These are phyloP conservation scores for Yamadazyma sp. DNA, from an alignment of 805 yeast species.

Conservation along the genomic window DNA sequence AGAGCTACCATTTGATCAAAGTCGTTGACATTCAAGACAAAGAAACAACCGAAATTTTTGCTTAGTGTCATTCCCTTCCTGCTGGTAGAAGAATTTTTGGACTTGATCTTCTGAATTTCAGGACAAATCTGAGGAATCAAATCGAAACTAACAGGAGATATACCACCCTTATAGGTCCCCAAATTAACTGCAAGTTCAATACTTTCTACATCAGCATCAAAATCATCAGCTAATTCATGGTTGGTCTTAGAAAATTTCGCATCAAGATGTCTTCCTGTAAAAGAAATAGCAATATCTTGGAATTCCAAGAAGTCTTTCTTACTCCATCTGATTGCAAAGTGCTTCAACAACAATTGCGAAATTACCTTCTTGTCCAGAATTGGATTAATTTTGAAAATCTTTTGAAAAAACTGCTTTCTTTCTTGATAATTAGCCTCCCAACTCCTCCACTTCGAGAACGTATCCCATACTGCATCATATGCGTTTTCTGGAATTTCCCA, in stretches of 20 bases:
- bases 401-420: constrained; percentile 18
- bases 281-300: constrained; percentile 8
- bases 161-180: constrained; percentile 7
- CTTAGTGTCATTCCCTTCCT: too few species aligned
- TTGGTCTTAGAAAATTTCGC: constrained; percentile 10
- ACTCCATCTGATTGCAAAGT: background rate
- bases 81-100: background rate
- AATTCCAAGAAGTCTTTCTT: constrained; percentile 16
- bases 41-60: constrained; percentile 7
- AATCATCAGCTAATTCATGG: constrained; percentile 5
- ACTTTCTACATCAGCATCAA: constrained; percentile 12
- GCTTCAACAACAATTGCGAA: constrained; percentile 6
- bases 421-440: constrained; percentile 69
- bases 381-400: constrained; percentile 8
- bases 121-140: constrained; percentile 1
- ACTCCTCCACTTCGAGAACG: constrained; percentile 78
- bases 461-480: constrained; percentile 48
- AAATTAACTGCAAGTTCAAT: constrained; percentile 10
- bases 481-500: constrained; percentile 54
- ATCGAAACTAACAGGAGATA: constrained; percentile 6
- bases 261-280: constrained; percentile 5
- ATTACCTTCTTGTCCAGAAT: constrained; percentile 8
- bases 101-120: background rate
- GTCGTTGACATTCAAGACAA: constrained; percentile 10
- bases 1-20: constrained; percentile 5